phyloP scores from a whole-genome alignment of 148 eudicot genomes.

The Amaranthus hypochondriacus region DNA sequence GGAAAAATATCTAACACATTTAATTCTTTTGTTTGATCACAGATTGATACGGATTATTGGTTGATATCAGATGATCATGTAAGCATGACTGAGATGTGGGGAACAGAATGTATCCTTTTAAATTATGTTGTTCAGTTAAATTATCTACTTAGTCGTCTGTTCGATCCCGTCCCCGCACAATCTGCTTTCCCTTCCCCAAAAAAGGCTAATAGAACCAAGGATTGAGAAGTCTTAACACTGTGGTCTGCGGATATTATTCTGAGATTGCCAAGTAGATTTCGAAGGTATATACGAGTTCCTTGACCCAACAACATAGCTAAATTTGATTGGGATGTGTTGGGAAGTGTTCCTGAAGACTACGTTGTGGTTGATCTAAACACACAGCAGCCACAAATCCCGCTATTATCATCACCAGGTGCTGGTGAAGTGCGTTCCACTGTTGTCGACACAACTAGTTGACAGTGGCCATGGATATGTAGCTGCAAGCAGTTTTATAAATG shows the following conservation, averaged over 20 bases:
- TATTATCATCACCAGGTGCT: constrained; percentile 30
- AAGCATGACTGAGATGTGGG: constrained; percentile 91
- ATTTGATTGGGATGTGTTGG: constrained; percentile 65
- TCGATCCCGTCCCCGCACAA: not conserved
- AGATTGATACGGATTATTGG: constrained; percentile 95
- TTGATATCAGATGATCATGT: constrained; percentile 79
- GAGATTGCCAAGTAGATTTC: not conserved
- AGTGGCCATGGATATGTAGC: too few relatives aligned
- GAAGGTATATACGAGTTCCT: constrained; percentile 24
- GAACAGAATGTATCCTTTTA: constrained; percentile 72
- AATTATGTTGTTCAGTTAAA: not conserved
- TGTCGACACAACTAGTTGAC: too few relatives aligned
- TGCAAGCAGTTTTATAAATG: too few relatives aligned
- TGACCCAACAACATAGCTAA: constrained; percentile 49
- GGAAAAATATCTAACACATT: constrained; percentile 7
- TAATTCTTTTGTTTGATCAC: constrained; percentile 28
- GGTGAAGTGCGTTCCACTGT: too few relatives aligned
- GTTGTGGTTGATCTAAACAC: constrained; percentile 34
- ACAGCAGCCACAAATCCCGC: constrained; percentile 53
- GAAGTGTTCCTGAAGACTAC: constrained; percentile 46
- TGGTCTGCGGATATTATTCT: too few relatives aligned
- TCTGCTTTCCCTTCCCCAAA: not conserved
- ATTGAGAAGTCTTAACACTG: too few relatives aligned
- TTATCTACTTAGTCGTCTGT: not conserved
- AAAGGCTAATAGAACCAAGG: not conserved